Evolutionary conservation across 2,329 filamentous ascomycete genomes (phyloP), one percentile per base, ranked within the genome.

Genomic region (Alternaria gansuensis): DNA sequence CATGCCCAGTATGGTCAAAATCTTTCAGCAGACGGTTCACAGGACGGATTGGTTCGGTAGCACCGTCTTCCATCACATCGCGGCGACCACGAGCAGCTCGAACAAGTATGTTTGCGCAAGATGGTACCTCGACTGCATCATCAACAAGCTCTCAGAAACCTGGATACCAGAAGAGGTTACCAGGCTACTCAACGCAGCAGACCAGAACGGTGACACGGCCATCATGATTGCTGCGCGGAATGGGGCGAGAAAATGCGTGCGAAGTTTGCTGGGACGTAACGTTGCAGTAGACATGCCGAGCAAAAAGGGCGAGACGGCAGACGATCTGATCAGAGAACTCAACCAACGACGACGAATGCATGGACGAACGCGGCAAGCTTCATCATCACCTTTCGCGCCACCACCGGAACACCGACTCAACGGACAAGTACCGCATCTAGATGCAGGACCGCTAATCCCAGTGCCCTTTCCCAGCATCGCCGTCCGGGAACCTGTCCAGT

Each of bases 11-110:
- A 88, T 99, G 55, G 87, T 97, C 69, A 90, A 90, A 65, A 87
- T 97, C 63, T 85, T 99, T 4, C 88, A 93, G 51, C 87, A 89
- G 36, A 97, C 94, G 0, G 88, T 97, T 37, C 88, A 90, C 52
- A 87, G 87, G 59, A 85, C 90, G 23, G 95, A 99, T 74, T 88
- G 87, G 76, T 89, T 89, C 50, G 90, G 92, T 11, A 90, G 90
- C 60, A 97, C 93, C 0, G 91, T 97, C 51, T 94, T 99, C 71
- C 95, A 98, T 73, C 94, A 98, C 75, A 93, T 96, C 41, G 92
- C 93, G 17, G 90, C 91, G 52, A 94, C 94, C 69, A 96, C 94
- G 57, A 88, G 89, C 68, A 91, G 90, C 51, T 90, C 92, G 50
- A 91, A 90, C 61, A 97, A 94, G 77, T 93, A 93, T 74, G 89